Evolutionary conservation across 768 basidiomycete species (phyloP), one percentile per base, ranked within the genome.

Genomic region (Scleroderma citrinum): DNA sequence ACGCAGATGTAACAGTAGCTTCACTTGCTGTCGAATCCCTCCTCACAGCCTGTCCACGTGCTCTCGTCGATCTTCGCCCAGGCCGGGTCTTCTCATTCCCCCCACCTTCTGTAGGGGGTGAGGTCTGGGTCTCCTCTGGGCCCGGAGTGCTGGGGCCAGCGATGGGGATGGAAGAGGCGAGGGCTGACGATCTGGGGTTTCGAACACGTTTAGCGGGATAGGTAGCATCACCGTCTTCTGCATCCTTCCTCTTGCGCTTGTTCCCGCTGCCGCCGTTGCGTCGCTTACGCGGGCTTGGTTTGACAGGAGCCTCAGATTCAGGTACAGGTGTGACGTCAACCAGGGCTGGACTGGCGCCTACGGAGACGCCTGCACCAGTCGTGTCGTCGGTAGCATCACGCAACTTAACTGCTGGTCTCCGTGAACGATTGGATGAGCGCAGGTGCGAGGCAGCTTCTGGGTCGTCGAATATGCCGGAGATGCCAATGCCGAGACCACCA

Each of bases 161-260:
- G 11, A 39, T 60, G n/a, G 44, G 46, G 20, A 39, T 37, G 19
- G 54, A 50, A 26, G 54, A 50, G 11, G 52, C 29, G 59, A 56
- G 24, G 49, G 63, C 56, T 37, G 64, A 64, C 13, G 59, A 73
- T 51, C 83, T 67, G 6, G 80, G 74, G 47, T 74, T 69, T 23
- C 83, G 76, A 17, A 80, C 72, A 21, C 82, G 75, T 65, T 84
- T 86, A 11, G 83, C 80, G n/a, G 84, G 83, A 58, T 84, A 85
- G n/a, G 78, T 76, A 1, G 77, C 73, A 53, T 85, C 82, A 12
- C 76, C 77, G 40, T 83, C 82, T 38, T 85, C 83, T 7, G 59
- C 63, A 29, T 83, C 82, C 58, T 70, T 81, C 19, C 83, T 71
- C 59, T 76, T 82, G 47, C 84, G 70, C 60, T 80, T 82, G 13